Conservation (phyloP, 2,329 filamentous ascomycete genomes). For the Colletotrichum spinosum region DNA sequence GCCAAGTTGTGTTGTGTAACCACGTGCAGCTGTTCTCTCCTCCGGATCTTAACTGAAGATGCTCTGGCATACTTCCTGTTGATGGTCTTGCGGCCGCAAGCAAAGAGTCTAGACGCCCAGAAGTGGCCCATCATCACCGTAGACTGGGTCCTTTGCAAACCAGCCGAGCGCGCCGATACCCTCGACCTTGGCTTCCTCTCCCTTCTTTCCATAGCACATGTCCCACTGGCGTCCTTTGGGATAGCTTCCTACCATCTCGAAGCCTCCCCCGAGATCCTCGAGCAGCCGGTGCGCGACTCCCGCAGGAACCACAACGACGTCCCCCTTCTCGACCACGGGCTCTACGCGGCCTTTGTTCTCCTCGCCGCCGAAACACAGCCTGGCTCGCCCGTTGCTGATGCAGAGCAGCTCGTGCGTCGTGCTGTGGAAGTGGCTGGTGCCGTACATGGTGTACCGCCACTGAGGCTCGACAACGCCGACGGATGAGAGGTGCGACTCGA, state of each 20-base stretch:
- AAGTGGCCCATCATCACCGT: conserved; percentile 34
- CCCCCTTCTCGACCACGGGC: conserved; percentile 65
- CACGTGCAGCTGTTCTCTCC: not conserved
- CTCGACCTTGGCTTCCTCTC: conserved; percentile 63
- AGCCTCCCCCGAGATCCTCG: conserved; percentile 64
- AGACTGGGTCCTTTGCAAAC: conserved; percentile 40
- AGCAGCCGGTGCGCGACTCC: conserved; percentile 74
- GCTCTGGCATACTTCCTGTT: not conserved
- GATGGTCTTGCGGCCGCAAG: not conserved
- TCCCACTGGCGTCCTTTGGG: conserved; percentile 71
- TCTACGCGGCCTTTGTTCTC: conserved; percentile 69
- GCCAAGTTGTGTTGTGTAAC: too few relatives aligned
- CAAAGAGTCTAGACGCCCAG: conserved; percentile 5
- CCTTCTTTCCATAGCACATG: conserved; percentile 75
- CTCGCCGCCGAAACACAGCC: conserved; percentile 75
- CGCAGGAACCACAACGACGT: conserved; percentile 74
- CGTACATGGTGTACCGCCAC: conserved; percentile 79
- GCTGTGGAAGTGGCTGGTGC: conserved; percentile 74
- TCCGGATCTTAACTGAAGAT: not conserved
- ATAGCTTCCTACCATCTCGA: conserved; percentile 77
- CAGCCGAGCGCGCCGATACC: conserved; percentile 29
- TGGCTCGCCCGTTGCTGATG: conserved; percentile 67
- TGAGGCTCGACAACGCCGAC: conserved; percentile 69
- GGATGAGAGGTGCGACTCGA: conserved; percentile 66
- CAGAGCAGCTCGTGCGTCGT: conserved; percentile 75